Percentiles rank a stretch among this genome's conserved stretches.
Evolutionary conservation across 1,284 basidiomycete genomes (phyloP).

Genomic region (Tilletia setariae): DNA sequence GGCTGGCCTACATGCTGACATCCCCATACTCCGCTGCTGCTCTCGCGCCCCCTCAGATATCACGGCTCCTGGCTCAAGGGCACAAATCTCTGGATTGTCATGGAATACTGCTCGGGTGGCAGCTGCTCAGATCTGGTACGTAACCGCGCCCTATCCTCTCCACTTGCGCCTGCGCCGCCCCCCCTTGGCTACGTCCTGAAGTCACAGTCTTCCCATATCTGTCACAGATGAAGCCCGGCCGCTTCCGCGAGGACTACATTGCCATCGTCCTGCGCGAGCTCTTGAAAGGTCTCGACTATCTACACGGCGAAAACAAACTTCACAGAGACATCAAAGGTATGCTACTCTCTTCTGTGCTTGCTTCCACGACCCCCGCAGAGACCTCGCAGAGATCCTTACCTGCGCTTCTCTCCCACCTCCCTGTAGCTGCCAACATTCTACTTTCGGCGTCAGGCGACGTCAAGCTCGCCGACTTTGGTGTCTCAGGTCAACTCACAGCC

Average conservation of each 20-base stretch:
- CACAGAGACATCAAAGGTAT: constrained; percentile 94
- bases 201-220: too few relatives aligned
- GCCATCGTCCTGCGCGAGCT: constrained; percentile 93
- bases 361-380: neutral
- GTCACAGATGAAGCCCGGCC: constrained; percentile 88
- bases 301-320: constrained; percentile 92
- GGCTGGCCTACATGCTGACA: neutral
- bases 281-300: constrained; percentile 84
- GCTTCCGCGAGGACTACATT: constrained; percentile 96
- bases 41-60: constrained; percentile 63
- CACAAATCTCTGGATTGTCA: constrained; percentile 92
- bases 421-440: constrained; percentile 79
- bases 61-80: constrained; percentile 94
- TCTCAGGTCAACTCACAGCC: constrained; percentile 89
- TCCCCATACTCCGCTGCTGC: constrained; percentile 10
- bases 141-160: neutral
- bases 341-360: constrained; percentile 43
- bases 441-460: constrained; percentile 92
- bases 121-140: constrained; percentile 60
- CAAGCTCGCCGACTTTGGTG: constrained; percentile 97
- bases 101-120: constrained; percentile 76
- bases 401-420: neutral
- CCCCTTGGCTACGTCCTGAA: constrained; percentile 17
- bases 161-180: neutral
- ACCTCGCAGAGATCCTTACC: neutral